phyloP scores from a whole-genome alignment of 768 basidiomycete genomes.

The Lentinula sp. region DNA sequence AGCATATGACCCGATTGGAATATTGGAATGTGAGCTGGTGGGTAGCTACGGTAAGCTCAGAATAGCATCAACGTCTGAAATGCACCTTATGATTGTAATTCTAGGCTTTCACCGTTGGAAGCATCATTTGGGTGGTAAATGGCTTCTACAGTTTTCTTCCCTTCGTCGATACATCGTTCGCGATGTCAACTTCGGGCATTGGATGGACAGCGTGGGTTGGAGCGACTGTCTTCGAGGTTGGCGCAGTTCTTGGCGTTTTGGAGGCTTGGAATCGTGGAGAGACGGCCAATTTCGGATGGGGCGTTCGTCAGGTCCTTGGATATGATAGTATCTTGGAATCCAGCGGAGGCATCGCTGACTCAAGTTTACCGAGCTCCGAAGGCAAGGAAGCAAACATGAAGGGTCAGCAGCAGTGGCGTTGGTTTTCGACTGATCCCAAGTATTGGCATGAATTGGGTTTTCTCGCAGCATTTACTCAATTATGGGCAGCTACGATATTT shows the following conservation, averaged over 20 bases:
- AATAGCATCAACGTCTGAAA: background rate
- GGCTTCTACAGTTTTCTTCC: conserved; percentile 51
- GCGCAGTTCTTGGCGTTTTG: conserved; percentile 44
- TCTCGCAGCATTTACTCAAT: conserved; percentile 43
- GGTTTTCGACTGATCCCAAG: conserved; percentile 30
- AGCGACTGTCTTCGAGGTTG: conserved; percentile 55
- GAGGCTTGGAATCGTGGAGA: conserved; percentile 50
- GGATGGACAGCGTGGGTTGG: conserved; percentile 52
- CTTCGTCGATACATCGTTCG: conserved; percentile 23
- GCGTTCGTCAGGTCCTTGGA: conserved; percentile 15
- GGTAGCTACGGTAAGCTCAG: conserved; percentile 28
- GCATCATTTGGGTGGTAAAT: conserved; percentile 49
- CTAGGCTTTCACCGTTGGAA: conserved; percentile 35
- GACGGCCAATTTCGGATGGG: conserved; percentile 30
- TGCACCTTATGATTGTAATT: background rate
- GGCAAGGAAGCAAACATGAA: background rate
- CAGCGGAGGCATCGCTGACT: conserved; percentile 12
- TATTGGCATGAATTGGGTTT: conserved; percentile 42
- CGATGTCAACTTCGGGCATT: conserved; percentile 22
- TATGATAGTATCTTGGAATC: background rate
- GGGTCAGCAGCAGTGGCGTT: conserved; percentile 22
- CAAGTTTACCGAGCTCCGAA: conserved; percentile 11
- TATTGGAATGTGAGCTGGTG: conserved; percentile 43
- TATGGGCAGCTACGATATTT: conserved; percentile 53
- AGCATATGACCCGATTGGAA: conserved; percentile 27